phyloP scores from a whole-genome alignment of 1,139 yeast species.

The Debaryomyces robertsiae region DNA sequence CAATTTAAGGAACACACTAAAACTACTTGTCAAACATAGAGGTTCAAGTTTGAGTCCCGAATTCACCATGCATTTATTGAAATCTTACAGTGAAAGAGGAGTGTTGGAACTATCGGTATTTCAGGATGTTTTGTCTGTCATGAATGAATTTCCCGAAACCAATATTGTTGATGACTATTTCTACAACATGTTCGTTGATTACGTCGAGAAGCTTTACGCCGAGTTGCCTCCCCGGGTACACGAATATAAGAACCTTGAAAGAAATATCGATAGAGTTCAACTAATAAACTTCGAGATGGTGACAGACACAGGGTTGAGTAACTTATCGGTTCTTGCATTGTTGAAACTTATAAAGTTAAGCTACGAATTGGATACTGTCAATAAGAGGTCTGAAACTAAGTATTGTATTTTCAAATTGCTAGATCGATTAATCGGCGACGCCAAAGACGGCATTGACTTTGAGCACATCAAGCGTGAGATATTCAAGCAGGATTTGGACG shows the following conservation, averaged over 20 bases:
- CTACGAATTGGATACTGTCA: conserved; percentile 28
- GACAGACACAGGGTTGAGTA: conserved; percentile 11
- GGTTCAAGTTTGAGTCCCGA: conserved; percentile 18
- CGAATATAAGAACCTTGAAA: conserved; percentile 36
- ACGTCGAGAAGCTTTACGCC: conserved; percentile 33
- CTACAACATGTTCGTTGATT: conserved; percentile 23
- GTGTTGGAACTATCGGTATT: conserved; percentile 25
- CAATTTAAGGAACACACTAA: conserved; percentile 10
- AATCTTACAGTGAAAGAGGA: conserved; percentile 18
- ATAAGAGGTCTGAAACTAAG: conserved; percentile 14
- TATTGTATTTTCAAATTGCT: conserved; percentile 12
- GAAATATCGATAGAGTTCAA: conserved; percentile 36
- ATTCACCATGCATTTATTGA: conserved; percentile 27
- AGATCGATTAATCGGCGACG: conserved; percentile 9
- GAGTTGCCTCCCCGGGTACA: conserved; percentile 36
- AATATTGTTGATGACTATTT: conserved; percentile 24
- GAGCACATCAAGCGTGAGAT: conserved; percentile 21
- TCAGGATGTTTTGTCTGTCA: conserved; percentile 23
- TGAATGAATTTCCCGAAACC: conserved; percentile 8
- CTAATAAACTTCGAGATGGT: conserved; percentile 17
- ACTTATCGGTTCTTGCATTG: conserved; percentile 15
- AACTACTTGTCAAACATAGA: conserved; percentile 9
- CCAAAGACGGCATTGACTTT: conserved; percentile 9
- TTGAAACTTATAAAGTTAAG: conserved; percentile 25
- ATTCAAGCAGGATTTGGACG: conserved; percentile 26